These are phyloP conservation scores for Fusarium sp. DNA, from an alignment of 2,329 filamentous ascomycete species.

Conservation along the genomic window DNA sequence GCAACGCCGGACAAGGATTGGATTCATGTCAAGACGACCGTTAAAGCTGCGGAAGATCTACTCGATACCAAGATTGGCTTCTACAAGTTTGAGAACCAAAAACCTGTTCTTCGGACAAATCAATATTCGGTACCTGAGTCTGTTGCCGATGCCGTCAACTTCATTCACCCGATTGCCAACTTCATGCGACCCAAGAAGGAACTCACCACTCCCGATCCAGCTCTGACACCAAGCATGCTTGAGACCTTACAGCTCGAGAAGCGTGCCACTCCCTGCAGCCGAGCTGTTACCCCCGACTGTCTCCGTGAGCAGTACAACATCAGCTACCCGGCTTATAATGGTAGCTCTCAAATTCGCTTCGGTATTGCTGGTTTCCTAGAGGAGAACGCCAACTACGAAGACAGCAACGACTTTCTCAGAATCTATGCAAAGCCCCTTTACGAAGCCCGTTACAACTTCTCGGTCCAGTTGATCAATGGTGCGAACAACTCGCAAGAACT, in stretches of 20 bases:
- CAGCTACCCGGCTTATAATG: conserved; percentile 46
- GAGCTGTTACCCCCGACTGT: conserved; percentile 52
- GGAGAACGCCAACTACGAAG: conserved; percentile 57
- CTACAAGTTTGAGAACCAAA: conserved; percentile 54
- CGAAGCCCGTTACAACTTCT: conserved; percentile 52
- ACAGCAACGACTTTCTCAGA: conserved; percentile 54
- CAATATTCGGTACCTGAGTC: conserved; percentile 57
- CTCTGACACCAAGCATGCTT: conserved; percentile 11
- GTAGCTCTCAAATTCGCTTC: conserved; percentile 51
- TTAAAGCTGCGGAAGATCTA: conserved; percentile 52
- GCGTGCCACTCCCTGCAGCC: conserved; percentile 46
- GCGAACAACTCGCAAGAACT: conserved; percentile 56
- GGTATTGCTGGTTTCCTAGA: conserved; percentile 63
- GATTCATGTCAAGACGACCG: conserved; percentile 56
- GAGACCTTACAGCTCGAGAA: conserved; percentile 22
- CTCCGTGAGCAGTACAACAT: conserved; percentile 60
- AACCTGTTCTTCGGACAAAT: conserved; percentile 55
- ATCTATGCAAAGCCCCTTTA: conserved; percentile 51
- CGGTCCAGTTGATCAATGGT: conserved; percentile 54
- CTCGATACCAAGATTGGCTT: conserved; percentile 54
- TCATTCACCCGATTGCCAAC: conserved; percentile 60
- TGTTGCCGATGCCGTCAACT: conserved; percentile 54
- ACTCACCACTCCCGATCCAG: conserved; percentile 31
- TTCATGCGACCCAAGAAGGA: conserved; percentile 58
- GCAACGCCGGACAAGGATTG: conserved; percentile 51